Base-by-base conservation (phyloP, 345 rosid genomes). In the Brassica nigra region DNA sequence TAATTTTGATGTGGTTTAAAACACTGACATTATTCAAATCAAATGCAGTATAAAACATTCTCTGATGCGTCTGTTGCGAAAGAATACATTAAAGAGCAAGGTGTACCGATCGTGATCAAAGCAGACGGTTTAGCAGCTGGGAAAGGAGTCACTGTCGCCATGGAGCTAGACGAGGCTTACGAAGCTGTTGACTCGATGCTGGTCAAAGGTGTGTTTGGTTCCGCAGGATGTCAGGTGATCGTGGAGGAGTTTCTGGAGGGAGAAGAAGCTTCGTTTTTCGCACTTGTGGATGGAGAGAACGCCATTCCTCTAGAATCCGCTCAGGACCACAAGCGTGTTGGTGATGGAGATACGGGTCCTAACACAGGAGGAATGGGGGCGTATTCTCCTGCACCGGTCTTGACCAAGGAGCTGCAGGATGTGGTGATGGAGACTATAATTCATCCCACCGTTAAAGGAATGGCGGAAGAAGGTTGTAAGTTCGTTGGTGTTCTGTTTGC, bases 361-460 rank as follows among this genome's bases (percentile, higher is more conserved):
- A 93, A 93, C 80, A 95, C 97, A n/a, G 98, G 99, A 2, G 97
- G 97, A 37, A 95, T 92, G 97, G 97, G 99, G 44, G 98, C 99
- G 0, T 92, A 91, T 81, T 95, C 96, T 75, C 98, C 97, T 9
- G 99, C 97, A 8, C 96, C 98, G 0, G 82, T 92, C 71, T 84
- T 95, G 75, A 92, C 98, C 0, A 84, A 86, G 83, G 92, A 89
- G 82, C 84, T 95, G 54, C 86, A 89, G 37, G 84, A 91, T 30
- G 27, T 83, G 73, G 97, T 92, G 61, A 95, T 95, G 98, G 89
- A 93, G 15, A 58, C 90, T 78, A 92, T 95, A 76, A 91, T 95
- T 73, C 86, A 86, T 49, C 98, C 99, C 2, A 95, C 96, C 1
- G 96, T 95, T 76, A 90, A 87, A 79, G 99, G 97, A 58, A 92